Evolutionary conservation across 139 green algal species (phyloP).

Genomic region (Tetratostichococcus sp.): DNA sequence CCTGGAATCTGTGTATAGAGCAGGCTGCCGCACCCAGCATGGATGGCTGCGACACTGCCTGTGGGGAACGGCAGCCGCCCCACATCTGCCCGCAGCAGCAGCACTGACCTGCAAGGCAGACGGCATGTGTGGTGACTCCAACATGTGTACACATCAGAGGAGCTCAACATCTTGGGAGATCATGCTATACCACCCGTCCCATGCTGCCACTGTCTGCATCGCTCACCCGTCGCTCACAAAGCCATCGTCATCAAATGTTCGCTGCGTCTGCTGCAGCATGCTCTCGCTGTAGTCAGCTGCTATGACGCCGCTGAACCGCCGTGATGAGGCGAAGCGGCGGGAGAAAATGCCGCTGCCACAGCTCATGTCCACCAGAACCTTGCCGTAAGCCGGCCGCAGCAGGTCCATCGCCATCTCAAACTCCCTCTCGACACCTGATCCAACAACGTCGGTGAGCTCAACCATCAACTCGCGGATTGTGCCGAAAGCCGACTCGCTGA

Average conservation of each 20-base stretch:
- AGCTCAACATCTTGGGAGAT: too few relatives aligned
- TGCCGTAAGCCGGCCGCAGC: constrained; percentile 29
- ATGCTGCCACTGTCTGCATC: background rate
- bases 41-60: constrained; percentile 76
- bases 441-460: too few relatives aligned
- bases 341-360: constrained; percentile 93
- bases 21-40: constrained; percentile 84
- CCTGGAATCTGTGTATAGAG: too few relatives aligned
- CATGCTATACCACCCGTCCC: background rate
- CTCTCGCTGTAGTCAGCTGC: constrained; percentile 77
- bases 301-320: constrained; percentile 70
- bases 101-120: background rate
- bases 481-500: too few relatives aligned
- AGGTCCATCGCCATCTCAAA: constrained; percentile 63
- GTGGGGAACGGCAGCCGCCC: constrained; percentile 83
- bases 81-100: constrained; percentile 83
- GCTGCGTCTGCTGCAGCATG: constrained; percentile 82
- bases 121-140: too few relatives aligned
- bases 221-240: constrained; percentile 15
- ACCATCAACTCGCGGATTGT: too few relatives aligned
- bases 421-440: constrained; percentile 72
- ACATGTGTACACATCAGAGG: too few relatives aligned
- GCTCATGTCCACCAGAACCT: constrained; percentile 77
- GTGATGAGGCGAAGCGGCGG: constrained; percentile 68
- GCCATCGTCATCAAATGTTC: constrained; percentile 48